Evolutionary conservation across 805 yeast species (phyloP), one percentile per base, ranked within the genome.

Genomic region (Torulaspora quercuum): DNA sequence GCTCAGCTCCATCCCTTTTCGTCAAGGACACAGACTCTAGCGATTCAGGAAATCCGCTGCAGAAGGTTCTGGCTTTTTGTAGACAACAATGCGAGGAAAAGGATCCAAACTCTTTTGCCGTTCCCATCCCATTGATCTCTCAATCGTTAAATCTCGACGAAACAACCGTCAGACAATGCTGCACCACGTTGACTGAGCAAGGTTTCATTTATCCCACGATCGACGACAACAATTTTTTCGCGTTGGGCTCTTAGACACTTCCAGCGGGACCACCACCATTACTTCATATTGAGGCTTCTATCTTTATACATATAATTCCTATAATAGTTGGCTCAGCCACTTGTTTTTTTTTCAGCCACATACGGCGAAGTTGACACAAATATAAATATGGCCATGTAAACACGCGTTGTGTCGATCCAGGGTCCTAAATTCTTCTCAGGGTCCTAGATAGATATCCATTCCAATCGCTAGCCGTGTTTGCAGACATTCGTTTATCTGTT

Each of bases 151-250:
- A 67, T 33, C 41, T 80, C 6, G 51, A 72, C 23, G 71, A 66
- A 35, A 75, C 70, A 15, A 72, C 69, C 19, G 80, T 74, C 13
- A 63, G 65, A 43, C 59, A 64, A 17, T 67, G 68, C 44, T 76
- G 85, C 51, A 67, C 67, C 21, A 66, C 67, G 14, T 67, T 83
- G 49, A 70, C 76, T 8, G 88, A 82, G 28, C 78, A 72, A 39
- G 94, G 89, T 23, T 77, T 69, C 48, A 69, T 82, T 30, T 83
- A 80, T 55, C 70, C 74, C 31, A 86, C 88, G 9, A 73, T 75
- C 43, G 87, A 82, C 50, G 90, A 82, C 42, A 70, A 70, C 37
- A 69, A 76, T 17, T 80, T 59, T 52, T 67, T 80, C 49, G 37
- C 41, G 15, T 25, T 37, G 26, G 25, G 18, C 18, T 18, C 35